Evolutionary conservation across 345 rosid genomes (phyloP).

Genomic region (Eucalyptus erythrocorys): DNA sequence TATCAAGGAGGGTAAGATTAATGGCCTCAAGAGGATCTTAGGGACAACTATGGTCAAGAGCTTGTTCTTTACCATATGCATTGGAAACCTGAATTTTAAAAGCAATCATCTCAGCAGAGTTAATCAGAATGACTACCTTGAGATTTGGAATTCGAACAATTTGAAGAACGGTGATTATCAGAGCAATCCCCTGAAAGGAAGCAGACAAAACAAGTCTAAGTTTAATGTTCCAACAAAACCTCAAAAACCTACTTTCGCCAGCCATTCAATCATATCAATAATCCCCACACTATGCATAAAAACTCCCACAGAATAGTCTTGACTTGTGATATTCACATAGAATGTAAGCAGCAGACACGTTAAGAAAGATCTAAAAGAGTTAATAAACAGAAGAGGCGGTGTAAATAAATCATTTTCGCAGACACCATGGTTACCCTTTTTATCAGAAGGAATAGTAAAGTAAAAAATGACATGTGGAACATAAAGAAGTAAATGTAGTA

Average conservation of each 20-base stretch:
- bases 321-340: not conserved
- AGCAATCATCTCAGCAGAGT: not conserved
- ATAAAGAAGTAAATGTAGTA: not conserved
- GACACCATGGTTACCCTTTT: not conserved
- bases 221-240: not conserved
- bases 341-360: not conserved
- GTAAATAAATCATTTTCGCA: not conserved
- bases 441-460: not conserved
- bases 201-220: not conserved
- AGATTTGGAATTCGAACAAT: constrained; percentile 95
- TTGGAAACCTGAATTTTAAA: not conserved
- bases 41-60: not conserved
- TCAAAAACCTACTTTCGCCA: not conserved
- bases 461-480: not conserved
- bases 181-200: constrained; percentile 70
- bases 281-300: not conserved
- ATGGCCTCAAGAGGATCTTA: not conserved
- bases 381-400: not conserved
- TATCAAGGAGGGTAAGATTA: not conserved
- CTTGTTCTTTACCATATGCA: not conserved
- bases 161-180: constrained; percentile 91
- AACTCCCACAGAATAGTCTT: not conserved
- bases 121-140: constrained; percentile 38
- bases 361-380: not conserved
- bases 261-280: not conserved